Conservation (phyloP, 2,329 filamentous ascomycete genomes). For the Colletotrichum somersetense region DNA sequence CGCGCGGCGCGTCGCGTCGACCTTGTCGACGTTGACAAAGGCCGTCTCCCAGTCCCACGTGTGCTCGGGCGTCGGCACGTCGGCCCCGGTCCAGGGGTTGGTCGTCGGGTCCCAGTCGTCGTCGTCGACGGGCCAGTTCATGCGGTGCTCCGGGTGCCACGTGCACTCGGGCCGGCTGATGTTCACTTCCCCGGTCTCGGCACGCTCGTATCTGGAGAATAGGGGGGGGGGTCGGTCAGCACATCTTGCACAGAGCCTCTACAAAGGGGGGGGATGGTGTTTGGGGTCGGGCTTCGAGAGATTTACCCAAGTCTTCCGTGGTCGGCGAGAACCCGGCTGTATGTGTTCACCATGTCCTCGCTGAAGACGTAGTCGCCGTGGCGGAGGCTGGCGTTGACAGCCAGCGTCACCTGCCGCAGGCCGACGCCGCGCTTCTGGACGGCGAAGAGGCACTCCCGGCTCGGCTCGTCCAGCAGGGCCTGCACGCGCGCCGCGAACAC, state of each 20-base stretch:
- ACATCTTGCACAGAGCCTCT: too few species aligned
- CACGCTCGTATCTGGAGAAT: constrained; percentile 3
- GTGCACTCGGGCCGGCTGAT: constrained; percentile 46
- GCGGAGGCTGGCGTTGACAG: constrained; percentile 13
- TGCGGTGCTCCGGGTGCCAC: constrained; percentile 51
- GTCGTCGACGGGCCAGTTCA: constrained; percentile 45
- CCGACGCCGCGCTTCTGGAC: not conserved
- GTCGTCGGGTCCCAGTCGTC: constrained; percentile 23
- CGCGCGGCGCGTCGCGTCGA: constrained; percentile 33
- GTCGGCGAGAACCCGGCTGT: constrained; percentile 44
- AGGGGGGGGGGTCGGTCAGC: not conserved
- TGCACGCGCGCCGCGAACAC: constrained; percentile 51
- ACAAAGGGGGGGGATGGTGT: not conserved
- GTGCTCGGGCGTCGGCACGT: constrained; percentile 15
- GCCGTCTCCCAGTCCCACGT: constrained; percentile 44
- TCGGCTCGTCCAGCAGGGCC: constrained; percentile 49
- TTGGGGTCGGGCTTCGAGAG: not conserved
- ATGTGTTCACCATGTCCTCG: constrained; percentile 47
- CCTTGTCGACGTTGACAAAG: constrained; percentile 44
- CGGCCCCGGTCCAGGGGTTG: constrained; percentile 11
- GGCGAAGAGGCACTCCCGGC: constrained; percentile 45
- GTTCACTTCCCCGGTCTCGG: constrained; percentile 40
- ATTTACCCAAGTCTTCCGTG: constrained; percentile 46
- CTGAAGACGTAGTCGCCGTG: constrained; percentile 17
- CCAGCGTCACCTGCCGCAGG: constrained; percentile 10